Conservation (phyloP, 2,329 filamentous ascomycete species). For the Fusarium sp. region DNA sequence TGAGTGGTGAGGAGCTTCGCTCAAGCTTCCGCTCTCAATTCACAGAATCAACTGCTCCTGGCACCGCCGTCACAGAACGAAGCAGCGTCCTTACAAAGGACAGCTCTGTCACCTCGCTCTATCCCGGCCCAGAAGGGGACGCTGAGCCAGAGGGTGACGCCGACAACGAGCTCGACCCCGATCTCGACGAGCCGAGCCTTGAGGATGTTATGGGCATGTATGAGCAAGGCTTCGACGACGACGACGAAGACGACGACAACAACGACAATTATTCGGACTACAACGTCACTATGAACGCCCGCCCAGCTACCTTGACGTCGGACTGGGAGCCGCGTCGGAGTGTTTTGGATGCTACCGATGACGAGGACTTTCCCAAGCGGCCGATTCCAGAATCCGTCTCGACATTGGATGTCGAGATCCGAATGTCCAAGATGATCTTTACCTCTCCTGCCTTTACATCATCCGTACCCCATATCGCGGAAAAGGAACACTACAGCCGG, state of each 20-base stretch:
- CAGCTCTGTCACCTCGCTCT: slow-evolving; percentile 77
- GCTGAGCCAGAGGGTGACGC: slow-evolving; percentile 51
- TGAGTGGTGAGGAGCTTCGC: slow-evolving; percentile 64
- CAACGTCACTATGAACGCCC: slow-evolving; percentile 20
- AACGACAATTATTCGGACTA: slow-evolving; percentile 43
- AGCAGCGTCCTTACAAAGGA: slow-evolving; percentile 85
- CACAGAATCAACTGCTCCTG: slow-evolving; percentile 67
- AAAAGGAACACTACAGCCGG: slow-evolving; percentile 46
- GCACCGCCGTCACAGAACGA: slow-evolving; percentile 78
- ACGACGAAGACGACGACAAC: slow-evolving; percentile 55
- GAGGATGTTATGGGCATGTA: slow-evolving; percentile 80
- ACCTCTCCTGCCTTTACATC: slow-evolving; percentile 53
- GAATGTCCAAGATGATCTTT: slow-evolving; percentile 56
- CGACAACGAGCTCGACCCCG: slow-evolving; percentile 40
- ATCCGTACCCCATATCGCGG: slow-evolving; percentile 54
- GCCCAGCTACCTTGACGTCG: slow-evolving; percentile 53
- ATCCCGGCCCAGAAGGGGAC: slow-evolving; percentile 41
- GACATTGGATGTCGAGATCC: slow-evolving; percentile 54
- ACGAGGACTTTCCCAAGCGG: slow-evolving; percentile 36
- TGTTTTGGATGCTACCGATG: slow-evolving; percentile 22
- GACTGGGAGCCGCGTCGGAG: slow-evolving; percentile 42
- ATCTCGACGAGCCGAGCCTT: slow-evolving; percentile 70
- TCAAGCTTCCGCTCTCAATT: slow-evolving; percentile 69
- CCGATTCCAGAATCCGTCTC: slow-evolving; percentile 39
- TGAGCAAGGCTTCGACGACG: slow-evolving; percentile 69